Evolutionary conservation across 2,329 filamentous ascomycete species (phyloP).

Genomic region (Fusarium camptoceras): DNA sequence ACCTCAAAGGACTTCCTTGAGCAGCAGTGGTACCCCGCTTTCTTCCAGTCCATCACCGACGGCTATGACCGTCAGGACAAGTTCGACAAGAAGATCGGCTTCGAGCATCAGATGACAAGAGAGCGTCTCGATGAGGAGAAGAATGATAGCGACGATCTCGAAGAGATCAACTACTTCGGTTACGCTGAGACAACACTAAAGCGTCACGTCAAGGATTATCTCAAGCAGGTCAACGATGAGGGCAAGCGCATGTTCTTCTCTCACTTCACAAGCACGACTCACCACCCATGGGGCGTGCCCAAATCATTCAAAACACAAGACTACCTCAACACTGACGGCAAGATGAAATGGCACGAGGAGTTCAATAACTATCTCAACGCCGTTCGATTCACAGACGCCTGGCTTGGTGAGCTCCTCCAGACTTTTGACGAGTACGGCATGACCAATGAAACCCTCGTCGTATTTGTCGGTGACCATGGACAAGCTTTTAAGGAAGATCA

Average conservation of each 20-base stretch:
- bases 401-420: constrained; percentile 49
- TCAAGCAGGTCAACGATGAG: constrained; percentile 46
- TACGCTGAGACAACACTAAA: constrained; percentile 49
- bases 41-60: constrained; percentile 54
- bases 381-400: constrained; percentile 50
- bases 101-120: constrained; percentile 46
- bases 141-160: constrained; percentile 32
- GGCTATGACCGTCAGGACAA: constrained; percentile 51
- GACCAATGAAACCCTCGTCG: constrained; percentile 51
- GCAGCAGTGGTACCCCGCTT: constrained; percentile 50
- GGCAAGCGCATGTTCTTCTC: constrained; percentile 52
- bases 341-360: constrained; percentile 46
- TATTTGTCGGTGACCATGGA: constrained; percentile 53
- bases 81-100: constrained; percentile 51
- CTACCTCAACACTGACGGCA: constrained; percentile 41
- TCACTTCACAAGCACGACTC: constrained; percentile 53
- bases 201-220: constrained; percentile 49
- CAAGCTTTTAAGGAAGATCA: constrained; percentile 51
- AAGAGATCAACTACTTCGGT: constrained; percentile 52
- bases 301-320: constrained; percentile 33
- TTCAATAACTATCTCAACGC: constrained; percentile 52
- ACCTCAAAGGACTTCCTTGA: constrained; percentile 41
- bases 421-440: constrained; percentile 50
- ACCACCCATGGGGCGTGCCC: constrained; percentile 49
- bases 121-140: constrained; percentile 42